These are phyloP conservation scores for Rhizopogon rudus DNA, from an alignment of 768 basidiomycete genomes.

Conservation along the genomic window DNA sequence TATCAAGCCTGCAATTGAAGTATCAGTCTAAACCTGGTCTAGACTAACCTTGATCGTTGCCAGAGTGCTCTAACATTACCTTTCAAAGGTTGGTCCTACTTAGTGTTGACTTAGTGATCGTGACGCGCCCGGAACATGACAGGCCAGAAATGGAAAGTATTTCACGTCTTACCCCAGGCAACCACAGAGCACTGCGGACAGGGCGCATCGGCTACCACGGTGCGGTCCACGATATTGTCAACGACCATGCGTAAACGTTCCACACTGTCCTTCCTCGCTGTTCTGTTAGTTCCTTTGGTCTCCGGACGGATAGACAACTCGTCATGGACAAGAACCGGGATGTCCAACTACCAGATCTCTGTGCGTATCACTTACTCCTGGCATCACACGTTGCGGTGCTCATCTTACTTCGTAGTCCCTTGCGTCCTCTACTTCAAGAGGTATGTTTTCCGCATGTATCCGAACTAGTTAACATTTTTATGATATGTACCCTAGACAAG, in stretches of 20 bases:
- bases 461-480: not conserved
- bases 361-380: conserved; percentile 10
- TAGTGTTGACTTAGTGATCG: too few species aligned
- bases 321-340: conserved; percentile 4
- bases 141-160: not conserved
- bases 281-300: not conserved
- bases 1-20: too few species aligned
- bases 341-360: conserved; percentile 20
- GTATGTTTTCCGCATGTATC: conserved; percentile 2
- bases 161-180: not conserved
- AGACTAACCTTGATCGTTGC: too few species aligned
- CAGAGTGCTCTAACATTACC: too few species aligned
- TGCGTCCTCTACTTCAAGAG: conserved; percentile 11
- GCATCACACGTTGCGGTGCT: not conserved
- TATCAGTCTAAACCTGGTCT: too few species aligned
- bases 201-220: not conserved
- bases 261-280: not conserved
- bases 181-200: not conserved
- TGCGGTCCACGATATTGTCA: not conserved
- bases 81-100: too few species aligned
- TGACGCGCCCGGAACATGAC: not conserved
- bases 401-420: conserved; percentile 14
- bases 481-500: conserved; percentile 32
- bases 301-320: conserved; percentile 2
- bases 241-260: not conserved